phyloP scores from a whole-genome alignment of 768 basidiomycete genomes.

The Lactarius deliciosus region DNA sequence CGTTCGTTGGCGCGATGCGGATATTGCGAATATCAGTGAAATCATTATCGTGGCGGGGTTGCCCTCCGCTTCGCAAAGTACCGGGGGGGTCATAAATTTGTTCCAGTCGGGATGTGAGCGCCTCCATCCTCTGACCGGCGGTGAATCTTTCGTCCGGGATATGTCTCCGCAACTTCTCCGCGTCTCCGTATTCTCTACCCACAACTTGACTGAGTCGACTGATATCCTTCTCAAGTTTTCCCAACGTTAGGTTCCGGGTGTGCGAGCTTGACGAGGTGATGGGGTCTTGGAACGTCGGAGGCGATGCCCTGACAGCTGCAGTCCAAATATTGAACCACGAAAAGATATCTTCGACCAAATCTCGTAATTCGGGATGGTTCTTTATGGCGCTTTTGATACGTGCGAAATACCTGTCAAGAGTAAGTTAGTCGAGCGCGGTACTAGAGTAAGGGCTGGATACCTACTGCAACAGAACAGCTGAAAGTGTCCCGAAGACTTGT shows the following conservation, averaged over 20 bases:
- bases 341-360: conserved; percentile 44
- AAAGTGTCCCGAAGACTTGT: conserved; percentile 35
- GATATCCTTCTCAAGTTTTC: conserved; percentile 39
- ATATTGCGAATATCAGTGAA: conserved; percentile 54
- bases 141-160: conserved; percentile 19
- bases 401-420: conserved; percentile 45
- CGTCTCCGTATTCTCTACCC: conserved; percentile 47
- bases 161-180: conserved; percentile 29
- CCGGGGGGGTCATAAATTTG: conserved; percentile 58
- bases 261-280: conserved; percentile 35
- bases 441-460: neutral
- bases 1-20: conserved; percentile 64
- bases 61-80: conserved; percentile 44
- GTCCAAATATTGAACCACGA: conserved; percentile 52
- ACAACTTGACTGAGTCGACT: conserved; percentile 44
- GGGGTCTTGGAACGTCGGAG: conserved; percentile 48
- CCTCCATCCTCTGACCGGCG: conserved; percentile 35
- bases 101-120: conserved; percentile 40
- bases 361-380: conserved; percentile 45
- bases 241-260: conserved; percentile 42
- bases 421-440: neutral
- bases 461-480: conserved; percentile 30
- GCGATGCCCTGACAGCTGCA: conserved; percentile 38
- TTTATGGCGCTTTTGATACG: conserved; percentile 58
- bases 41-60: conserved; percentile 69